phyloP scores from a whole-genome alignment of 2,329 filamentous ascomycete species.

The Drechslera avenae region DNA sequence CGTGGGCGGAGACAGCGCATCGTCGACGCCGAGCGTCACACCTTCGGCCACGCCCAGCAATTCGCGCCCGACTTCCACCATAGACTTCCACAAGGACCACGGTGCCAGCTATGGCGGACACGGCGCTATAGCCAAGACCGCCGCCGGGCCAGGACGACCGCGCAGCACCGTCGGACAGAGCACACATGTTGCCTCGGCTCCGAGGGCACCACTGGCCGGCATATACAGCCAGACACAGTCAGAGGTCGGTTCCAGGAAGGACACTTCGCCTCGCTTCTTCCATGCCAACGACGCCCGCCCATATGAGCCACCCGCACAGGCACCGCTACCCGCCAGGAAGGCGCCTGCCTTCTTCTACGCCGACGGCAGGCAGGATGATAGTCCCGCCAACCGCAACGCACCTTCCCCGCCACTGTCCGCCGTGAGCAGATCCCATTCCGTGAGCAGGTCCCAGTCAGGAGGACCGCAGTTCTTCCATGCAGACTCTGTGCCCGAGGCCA shows the following conservation, averaged over 20 bases:
- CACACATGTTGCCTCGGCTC: conserved; percentile 27
- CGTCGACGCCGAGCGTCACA: conserved; percentile 68
- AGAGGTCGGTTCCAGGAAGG: conserved; percentile 32
- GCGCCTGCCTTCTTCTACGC: conserved; percentile 58
- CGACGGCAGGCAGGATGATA: conserved; percentile 54
- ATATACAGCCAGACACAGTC: conserved; percentile 32
- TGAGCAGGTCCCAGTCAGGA: conserved; percentile 21
- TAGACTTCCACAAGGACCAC: conserved; percentile 39
- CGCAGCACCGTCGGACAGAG: conserved; percentile 20
- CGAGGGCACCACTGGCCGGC: conserved; percentile 33
- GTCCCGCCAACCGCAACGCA: conserved; percentile 18
- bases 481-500: conserved; percentile 56
- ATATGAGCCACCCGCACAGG: conserved; percentile 40
- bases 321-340: conserved; percentile 48
- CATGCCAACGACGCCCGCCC: conserved; percentile 76
- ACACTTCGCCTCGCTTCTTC: conserved; percentile 75
- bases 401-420: conserved; percentile 47
- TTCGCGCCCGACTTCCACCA: conserved; percentile 42
- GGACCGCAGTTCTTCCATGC: conserved; percentile 73
- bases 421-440: conserved; percentile 27
- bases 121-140: conserved; percentile 3
- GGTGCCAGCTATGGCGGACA: conserved; percentile 33
- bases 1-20: conserved; percentile 65
- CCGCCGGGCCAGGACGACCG: too few species aligned
- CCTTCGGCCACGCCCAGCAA: conserved; percentile 53